Conservation (phyloP, 164 flowering plant species). For the Chimonanthus salicifolius region DNA sequence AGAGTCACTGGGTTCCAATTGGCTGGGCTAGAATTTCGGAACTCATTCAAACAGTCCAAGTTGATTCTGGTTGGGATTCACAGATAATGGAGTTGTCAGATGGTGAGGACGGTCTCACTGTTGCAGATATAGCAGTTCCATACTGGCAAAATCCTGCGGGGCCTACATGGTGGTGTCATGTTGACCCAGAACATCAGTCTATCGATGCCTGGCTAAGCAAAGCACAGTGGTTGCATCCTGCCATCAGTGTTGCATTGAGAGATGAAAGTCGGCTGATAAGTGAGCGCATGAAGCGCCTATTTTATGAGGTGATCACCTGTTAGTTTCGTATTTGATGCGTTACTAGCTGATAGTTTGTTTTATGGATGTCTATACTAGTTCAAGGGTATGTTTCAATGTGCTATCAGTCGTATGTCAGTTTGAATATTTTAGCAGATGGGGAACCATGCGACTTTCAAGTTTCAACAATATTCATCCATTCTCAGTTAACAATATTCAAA, state of each 20-base stretch:
- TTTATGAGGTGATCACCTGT: slow-evolving; percentile 63
- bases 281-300: slow-evolving; percentile 84
- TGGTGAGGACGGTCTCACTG: slow-evolving; percentile 59
- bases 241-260: slow-evolving; percentile 80
- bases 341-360: no score
- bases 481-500: no score
- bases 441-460: no score
- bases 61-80: slow-evolving; percentile 49
- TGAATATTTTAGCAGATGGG: no score
- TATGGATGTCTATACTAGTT: no score
- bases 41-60: slow-evolving; percentile 62
- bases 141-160: slow-evolving; percentile 92
- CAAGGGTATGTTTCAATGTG: no score
- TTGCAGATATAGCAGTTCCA: slow-evolving; percentile 88
- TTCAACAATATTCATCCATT: no score
- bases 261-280: slow-evolving; percentile 88
- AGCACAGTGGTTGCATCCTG: slow-evolving; percentile 95
- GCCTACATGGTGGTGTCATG: slow-evolving; percentile 98
- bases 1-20: slow-evolving; percentile 72
- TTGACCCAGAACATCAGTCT: slow-evolving; percentile 52
- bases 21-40: slow-evolving; percentile 38
- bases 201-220: slow-evolving; percentile 61
- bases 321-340: slow-evolving; percentile 2
- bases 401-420: no score
- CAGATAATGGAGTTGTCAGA: slow-evolving; percentile 43